Evolutionary conservation across 139 green algal genomes (phyloP).

Genomic region (Ettlia oleoabundans): DNA sequence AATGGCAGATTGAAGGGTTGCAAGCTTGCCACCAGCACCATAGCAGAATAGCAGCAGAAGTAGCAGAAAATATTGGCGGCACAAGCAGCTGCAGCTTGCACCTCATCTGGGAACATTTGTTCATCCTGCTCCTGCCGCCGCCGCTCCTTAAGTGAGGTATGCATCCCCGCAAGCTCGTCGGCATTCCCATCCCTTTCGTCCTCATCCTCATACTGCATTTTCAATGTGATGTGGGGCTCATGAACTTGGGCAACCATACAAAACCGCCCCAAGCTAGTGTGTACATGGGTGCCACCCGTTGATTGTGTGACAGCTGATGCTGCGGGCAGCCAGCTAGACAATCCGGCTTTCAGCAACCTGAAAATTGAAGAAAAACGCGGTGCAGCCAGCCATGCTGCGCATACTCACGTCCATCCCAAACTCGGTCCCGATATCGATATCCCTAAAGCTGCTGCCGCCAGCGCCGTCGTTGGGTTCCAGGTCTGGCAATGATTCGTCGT

Average conservation of each 20-base stretch:
- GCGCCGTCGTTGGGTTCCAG: not conserved
- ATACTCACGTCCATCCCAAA: slow-evolving; percentile 42
- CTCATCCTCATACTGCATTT: slow-evolving; percentile 53
- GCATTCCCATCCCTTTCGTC: slow-evolving; percentile 39
- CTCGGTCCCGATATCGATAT: slow-evolving; percentile 57
- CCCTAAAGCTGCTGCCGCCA: slow-evolving; percentile 3
- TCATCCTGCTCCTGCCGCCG: slow-evolving; percentile 69
- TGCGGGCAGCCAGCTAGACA: too few relatives aligned
- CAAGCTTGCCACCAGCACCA: too few relatives aligned
- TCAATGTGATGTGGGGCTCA: too few relatives aligned
- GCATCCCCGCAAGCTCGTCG: slow-evolving; percentile 38
- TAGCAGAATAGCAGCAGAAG: too few relatives aligned
- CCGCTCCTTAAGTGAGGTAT: slow-evolving; percentile 36
- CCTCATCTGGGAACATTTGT: slow-evolving; percentile 87
- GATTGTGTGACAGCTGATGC: too few relatives aligned
- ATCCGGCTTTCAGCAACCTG: too few relatives aligned
- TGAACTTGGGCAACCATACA: too few relatives aligned
- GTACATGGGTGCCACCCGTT: too few relatives aligned
- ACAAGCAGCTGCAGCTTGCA: not conserved
- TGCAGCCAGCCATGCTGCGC: not conserved
- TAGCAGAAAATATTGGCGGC: too few relatives aligned
- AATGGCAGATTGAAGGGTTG: too few relatives aligned
- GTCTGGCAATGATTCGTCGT: slow-evolving; percentile 38
- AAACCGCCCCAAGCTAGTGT: too few relatives aligned
- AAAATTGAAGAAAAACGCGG: too few relatives aligned